Base-by-base conservation (phyloP, 495 filamentous ascomycete species). In the Jackrogersella multiformis region DNA sequence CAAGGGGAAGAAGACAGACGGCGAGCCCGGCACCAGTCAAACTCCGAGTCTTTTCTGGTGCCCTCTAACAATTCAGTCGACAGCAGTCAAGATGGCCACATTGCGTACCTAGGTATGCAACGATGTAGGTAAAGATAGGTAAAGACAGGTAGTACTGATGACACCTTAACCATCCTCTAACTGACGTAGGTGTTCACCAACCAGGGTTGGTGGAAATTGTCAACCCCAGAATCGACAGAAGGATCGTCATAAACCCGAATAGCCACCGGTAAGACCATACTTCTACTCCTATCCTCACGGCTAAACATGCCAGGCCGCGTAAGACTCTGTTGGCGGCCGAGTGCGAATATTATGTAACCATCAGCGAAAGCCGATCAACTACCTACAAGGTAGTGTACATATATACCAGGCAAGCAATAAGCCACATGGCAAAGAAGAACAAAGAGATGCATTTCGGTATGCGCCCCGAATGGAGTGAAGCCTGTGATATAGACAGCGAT, bases 171-270 rank as follows among this genome's bases (percentile, higher is more conserved):
- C 61, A 61, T 61, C 61, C 56, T 60, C 52, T 20, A 59, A 61
- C 41, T 65, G 56, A 65, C 56, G 56, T 70, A 69, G n/a, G n/a
- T n/a, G n/a, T 56, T 53, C 18, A 23, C 36, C 16, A 24, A 51
- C 46, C 52, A 70, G 56, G 61, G 61, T 64, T 70, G 61, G 61
- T 70, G 67, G 67, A 65, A 70, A 65, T 70, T 65, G 65, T 48
- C 61, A 61, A 57, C 39, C 12, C 61, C 67, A 56, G 41, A 53
- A 46, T 62, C 61, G 56, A 65, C 30, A 61, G 56, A 56, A 48
- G 61, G 67, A 65, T 70, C 67, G 49, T 65, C 67, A 70, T 65
- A 65, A 56, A 70, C 67, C 67, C 67, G 67, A 70, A 70, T 65
- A 65, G 67, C 61, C 67, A 70, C 56, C 67, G 61, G 61, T 24